Percentiles rank a stretch among this genome's conserved stretches.
Evolutionary conservation across 495 filamentous ascomycete species (phyloP).

Genomic region (Penicillium diatomitis): DNA sequence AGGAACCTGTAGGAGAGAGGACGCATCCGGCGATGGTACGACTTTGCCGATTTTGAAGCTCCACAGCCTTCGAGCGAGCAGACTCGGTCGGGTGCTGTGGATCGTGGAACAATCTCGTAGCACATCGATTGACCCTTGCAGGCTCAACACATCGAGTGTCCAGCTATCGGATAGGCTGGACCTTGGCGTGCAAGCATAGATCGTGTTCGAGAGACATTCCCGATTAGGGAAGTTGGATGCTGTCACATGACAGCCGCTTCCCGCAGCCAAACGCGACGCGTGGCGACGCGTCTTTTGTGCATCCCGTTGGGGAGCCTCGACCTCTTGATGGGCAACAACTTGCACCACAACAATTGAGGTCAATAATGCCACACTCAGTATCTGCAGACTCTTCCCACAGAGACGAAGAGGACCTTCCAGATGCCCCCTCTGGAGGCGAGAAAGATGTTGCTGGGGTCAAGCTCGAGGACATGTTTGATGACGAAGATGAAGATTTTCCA

Average conservation of each 20-base stretch:
- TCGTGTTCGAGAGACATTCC: not conserved
- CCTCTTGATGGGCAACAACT: too few species aligned
- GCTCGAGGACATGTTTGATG: conserved; percentile 73
- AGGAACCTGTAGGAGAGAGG: conserved; percentile 6
- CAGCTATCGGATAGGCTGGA: too few species aligned
- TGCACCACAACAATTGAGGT: not conserved
- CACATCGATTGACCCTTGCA: too few species aligned
- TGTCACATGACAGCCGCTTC: conserved; percentile 4
- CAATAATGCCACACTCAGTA: conserved; percentile 46
- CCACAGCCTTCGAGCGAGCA: not conserved
- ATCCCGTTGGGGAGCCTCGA: conserved; percentile 9
- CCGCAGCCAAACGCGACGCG: conserved; percentile 15
- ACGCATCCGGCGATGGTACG: conserved; percentile 9
- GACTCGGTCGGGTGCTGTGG: not conserved
- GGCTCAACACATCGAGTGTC: too few species aligned
- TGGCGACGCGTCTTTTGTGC: conserved; percentile 9
- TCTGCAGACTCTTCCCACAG: conserved; percentile 22
- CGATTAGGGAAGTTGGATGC: conserved; percentile 7
- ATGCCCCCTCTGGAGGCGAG: conserved; percentile 23
- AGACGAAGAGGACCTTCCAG: conserved; percentile 32
- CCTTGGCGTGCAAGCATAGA: too few species aligned
- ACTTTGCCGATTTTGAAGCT: too few species aligned
- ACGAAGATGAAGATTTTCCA: conserved; percentile 69
- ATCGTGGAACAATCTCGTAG: too few species aligned
- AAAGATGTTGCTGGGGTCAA: conserved; percentile 45